A percentile compares a stretch with the other conserved stretches of the same genome.
Conservation (phyloP, 176 grass and related monocot genomes). For the Eragrostis nindensis region DNA sequence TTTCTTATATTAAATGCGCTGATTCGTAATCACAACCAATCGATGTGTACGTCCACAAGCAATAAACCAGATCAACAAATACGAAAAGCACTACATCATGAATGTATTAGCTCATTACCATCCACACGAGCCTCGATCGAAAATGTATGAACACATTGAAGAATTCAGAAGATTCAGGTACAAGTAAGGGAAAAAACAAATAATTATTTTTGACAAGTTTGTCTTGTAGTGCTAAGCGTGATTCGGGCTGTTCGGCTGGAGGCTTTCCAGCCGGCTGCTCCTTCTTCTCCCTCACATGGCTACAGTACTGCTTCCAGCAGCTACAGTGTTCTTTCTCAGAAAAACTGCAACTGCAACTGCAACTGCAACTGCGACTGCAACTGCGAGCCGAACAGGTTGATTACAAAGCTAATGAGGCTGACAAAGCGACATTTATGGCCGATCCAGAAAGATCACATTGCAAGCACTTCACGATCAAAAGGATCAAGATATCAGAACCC, state of each 20-base stretch:
- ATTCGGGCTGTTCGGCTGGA: too few relatives aligned
- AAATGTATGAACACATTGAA: not conserved
- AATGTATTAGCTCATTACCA: not conserved
- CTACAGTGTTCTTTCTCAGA: too few relatives aligned
- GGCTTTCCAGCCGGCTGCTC: too few relatives aligned
- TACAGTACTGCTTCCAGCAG: too few relatives aligned
- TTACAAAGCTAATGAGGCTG: not conserved
- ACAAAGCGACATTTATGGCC: not conserved
- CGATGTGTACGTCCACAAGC: not conserved
- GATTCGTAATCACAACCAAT: conserved; percentile 16
- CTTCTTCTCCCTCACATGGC: too few relatives aligned
- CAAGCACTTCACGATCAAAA: not conserved
- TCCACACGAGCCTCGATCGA: not conserved
- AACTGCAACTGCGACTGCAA: too few relatives aligned
- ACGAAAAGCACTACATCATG: conserved; percentile 15
- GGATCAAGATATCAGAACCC: conserved; percentile 16
- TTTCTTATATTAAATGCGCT: conserved; percentile 2
- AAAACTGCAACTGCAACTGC: too few relatives aligned
- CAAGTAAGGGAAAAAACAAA: not conserved
- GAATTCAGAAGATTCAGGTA: not conserved
- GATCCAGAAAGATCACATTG: conserved; percentile 3
- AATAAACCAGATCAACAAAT: not conserved
- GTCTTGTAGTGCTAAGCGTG: not conserved
- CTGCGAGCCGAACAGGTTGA: too few relatives aligned
- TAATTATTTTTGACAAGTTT: not conserved